A percentile compares a stretch with the other conserved stretches of the same genome.
Conservation (phyloP, 306 rosid species). For the Prunus mume region DNA sequence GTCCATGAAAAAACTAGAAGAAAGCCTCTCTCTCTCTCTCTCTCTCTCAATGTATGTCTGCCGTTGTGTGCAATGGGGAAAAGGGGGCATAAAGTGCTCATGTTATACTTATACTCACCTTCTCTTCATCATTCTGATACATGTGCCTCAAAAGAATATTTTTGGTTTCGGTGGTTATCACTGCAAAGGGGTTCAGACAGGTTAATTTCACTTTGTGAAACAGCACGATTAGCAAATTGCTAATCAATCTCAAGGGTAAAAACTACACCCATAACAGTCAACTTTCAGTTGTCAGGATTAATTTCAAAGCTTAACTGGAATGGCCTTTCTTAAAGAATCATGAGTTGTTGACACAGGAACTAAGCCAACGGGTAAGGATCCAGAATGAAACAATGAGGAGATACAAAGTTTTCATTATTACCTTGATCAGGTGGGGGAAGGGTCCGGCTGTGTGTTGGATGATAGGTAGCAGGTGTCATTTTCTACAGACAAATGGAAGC, state of each 20-base stretch:
- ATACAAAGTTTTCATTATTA: slow-evolving; percentile 19
- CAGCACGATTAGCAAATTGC: neutral
- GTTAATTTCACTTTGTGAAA: slow-evolving; percentile 13
- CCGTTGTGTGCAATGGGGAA: neutral
- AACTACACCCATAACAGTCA: neutral
- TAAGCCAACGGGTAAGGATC: neutral
- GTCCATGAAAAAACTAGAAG: slow-evolving; percentile 17
- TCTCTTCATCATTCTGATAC: slow-evolving; percentile 61
- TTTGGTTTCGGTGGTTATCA: slow-evolving; percentile 70
- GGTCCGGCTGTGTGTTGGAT: slow-evolving; percentile 73
- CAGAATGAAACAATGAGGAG: neutral
- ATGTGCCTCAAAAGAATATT: slow-evolving; percentile 81
- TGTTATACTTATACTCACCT: slow-evolving; percentile 28
- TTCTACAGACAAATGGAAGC: slow-evolving; percentile 45
- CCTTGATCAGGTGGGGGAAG: slow-evolving; percentile 96
- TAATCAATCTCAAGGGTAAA: neutral
- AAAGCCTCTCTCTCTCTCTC: neutral
- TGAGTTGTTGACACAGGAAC: neutral
- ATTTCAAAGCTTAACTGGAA: neutral
- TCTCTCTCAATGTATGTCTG: neutral
- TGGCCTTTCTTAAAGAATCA: neutral
- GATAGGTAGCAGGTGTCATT: slow-evolving; percentile 71
- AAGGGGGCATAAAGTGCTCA: neutral
- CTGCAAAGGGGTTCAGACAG: slow-evolving; percentile 40
- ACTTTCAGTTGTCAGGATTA: neutral